Conservation (phyloP, 2,329 filamentous ascomycete species). For the Cercospora zeina region DNA sequence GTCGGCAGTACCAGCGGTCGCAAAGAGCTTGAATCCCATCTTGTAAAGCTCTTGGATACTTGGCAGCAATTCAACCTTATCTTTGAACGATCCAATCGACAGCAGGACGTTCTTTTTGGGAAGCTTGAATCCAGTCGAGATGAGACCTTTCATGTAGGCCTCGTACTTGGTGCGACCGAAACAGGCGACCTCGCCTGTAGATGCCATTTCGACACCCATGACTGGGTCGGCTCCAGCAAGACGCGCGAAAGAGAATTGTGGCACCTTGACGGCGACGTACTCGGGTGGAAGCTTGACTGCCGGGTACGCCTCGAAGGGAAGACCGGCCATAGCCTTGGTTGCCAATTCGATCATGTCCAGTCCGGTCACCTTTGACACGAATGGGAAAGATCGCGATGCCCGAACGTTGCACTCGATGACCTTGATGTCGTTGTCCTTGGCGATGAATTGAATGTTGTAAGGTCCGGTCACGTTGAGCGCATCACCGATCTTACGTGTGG, state of each 20-base stretch:
- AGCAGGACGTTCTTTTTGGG: conserved; percentile 93
- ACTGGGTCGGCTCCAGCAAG: conserved; percentile 95
- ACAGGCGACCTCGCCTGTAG: conserved; percentile 94
- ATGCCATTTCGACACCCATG: conserved; percentile 97
- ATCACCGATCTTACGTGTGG: conserved; percentile 89
- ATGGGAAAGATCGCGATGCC: conserved; percentile 93
- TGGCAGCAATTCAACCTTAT: conserved; percentile 95
- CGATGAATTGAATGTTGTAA: conserved; percentile 99
- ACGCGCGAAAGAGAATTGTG: conserved; percentile 98
- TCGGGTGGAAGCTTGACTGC: conserved; percentile 71
- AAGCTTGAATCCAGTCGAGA: conserved; percentile 94
- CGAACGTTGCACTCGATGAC: conserved; percentile 99
- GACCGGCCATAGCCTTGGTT: conserved; percentile 89
- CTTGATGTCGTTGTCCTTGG: conserved; percentile 99
- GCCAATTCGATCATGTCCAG: conserved; percentile 98
- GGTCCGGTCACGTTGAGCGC: conserved; percentile 95
- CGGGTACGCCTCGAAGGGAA: conserved; percentile 81
- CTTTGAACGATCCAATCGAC: conserved; percentile 95
- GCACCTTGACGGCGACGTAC: conserved; percentile 95
- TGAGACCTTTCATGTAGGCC: conserved; percentile 91
- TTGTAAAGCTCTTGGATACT: conserved; percentile 86
- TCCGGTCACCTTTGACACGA: conserved; percentile 98
- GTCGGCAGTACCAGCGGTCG: conserved; percentile 93
- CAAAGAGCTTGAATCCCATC: conserved; percentile 92
- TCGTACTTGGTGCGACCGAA: conserved; percentile 97